Percentiles rank a stretch among this genome's conserved stretches.
These are phyloP conservation scores for Scedosporium minutisporum DNA, from an alignment of 2,329 filamentous ascomycete species.

Conservation along the genomic window DNA sequence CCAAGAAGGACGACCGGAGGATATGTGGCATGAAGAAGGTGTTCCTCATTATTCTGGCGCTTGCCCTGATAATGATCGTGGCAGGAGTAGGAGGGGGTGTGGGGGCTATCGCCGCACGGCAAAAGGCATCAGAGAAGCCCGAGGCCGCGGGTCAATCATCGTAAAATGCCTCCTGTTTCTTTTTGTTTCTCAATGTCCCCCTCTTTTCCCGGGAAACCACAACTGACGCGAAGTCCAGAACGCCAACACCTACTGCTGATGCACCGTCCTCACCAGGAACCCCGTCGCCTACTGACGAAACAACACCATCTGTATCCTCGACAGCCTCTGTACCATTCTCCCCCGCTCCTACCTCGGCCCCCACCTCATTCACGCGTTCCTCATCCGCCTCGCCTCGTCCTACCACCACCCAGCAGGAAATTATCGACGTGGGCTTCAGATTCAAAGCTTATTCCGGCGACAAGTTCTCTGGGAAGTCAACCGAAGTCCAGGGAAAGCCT, in stretches of 20 bases:
- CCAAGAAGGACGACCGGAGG: neutral
- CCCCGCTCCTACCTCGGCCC: neutral
- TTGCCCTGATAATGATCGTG: neutral
- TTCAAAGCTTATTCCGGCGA: neutral
- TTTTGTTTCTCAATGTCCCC: neutral
- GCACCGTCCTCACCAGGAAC: neutral
- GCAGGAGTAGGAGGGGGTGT: conserved; percentile 3
- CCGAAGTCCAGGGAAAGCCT: neutral
- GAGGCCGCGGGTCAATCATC: neutral
- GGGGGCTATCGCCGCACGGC: neutral
- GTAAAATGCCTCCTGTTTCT: neutral
- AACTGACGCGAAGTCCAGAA: neutral
- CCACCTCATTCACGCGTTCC: neutral
- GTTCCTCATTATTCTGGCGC: neutral
- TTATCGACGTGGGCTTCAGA: neutral
- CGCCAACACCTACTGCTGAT: neutral
- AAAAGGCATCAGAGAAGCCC: neutral
- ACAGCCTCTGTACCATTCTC: neutral
- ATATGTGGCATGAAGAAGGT: conserved; percentile 5
- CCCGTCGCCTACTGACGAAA: neutral
- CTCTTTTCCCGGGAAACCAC: too few relatives aligned
- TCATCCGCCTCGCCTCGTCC: neutral
- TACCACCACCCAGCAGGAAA: neutral
- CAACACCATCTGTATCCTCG: neutral
- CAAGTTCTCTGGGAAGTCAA: neutral